Evolutionary conservation across 805 yeast species (phyloP).

Genomic region (Dipodascus albidus): DNA sequence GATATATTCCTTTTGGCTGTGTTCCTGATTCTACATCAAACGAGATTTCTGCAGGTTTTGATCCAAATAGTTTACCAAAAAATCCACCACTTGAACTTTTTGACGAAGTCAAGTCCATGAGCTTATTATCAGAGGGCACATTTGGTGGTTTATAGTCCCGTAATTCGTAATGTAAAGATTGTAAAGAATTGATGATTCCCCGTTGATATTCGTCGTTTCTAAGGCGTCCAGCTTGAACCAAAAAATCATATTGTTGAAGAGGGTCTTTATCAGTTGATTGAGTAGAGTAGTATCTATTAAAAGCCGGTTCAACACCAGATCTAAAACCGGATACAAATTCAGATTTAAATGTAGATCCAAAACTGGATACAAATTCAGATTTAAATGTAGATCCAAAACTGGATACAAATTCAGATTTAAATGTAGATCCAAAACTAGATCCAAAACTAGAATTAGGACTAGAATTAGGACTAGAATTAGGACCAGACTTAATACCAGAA

Average conservation of each 20-base stretch:
- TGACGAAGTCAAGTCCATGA: slow-evolving; percentile 18
- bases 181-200: slow-evolving; percentile 48
- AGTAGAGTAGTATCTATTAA: too few relatives aligned
- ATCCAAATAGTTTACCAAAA: slow-evolving; percentile 6
- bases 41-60: slow-evolving; percentile 5
- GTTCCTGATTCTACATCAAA: slow-evolving; percentile 18
- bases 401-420: too few relatives aligned
- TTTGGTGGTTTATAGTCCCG: slow-evolving; percentile 45
- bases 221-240: slow-evolving; percentile 22
- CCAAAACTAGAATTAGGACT: too few relatives aligned
- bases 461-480: too few relatives aligned
- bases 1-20: slow-evolving; percentile 72
- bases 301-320: too few relatives aligned
- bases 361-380: too few relatives aligned
- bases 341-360: too few relatives aligned
- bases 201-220: slow-evolving; percentile 75
- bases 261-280: slow-evolving; percentile 17
- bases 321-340: too few relatives aligned
- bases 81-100: slow-evolving; percentile 6
- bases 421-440: too few relatives aligned
- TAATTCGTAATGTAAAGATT: slow-evolving; percentile 46
- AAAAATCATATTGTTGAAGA: slow-evolving; percentile 24
- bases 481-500: too few relatives aligned
- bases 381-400: too few relatives aligned
- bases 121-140: slow-evolving; percentile 39